Evolutionary conservation across 2,329 filamentous ascomycete genomes (phyloP).

Genomic region (Aureobasidium uvarum): DNA sequence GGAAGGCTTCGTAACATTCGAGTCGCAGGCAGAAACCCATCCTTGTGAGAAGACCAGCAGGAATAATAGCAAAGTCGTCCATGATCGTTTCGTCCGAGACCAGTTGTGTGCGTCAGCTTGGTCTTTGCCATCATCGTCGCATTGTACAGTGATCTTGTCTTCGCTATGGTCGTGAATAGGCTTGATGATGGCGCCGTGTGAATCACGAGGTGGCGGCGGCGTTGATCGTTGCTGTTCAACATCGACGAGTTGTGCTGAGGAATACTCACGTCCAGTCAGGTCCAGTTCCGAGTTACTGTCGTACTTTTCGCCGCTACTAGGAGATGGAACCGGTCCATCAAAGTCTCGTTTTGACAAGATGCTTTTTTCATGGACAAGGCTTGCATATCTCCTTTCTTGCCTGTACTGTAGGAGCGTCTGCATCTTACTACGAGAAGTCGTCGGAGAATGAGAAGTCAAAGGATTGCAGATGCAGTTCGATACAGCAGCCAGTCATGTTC

Average conservation of each 20-base stretch:
- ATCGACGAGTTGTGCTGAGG: background rate
- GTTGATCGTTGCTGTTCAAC: background rate
- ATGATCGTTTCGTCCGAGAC: background rate
- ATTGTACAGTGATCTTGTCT: background rate
- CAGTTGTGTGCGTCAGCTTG: slow-evolving; percentile 15
- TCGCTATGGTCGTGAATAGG: background rate
- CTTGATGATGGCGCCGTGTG: background rate
- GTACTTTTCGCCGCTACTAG: background rate
- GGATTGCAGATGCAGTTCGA: no score
- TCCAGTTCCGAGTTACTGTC: background rate
- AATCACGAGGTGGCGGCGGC: background rate
- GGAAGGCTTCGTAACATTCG: background rate
- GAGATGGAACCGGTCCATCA: background rate
- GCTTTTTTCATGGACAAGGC: background rate
- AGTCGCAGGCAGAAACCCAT: slow-evolving; percentile 10
- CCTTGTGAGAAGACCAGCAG: slow-evolving; percentile 7
- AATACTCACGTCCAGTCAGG: background rate
- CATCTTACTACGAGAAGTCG: background rate
- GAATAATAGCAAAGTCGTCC: slow-evolving; percentile 4
- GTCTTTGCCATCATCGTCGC: background rate
- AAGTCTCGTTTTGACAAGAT: background rate
- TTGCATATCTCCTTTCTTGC: background rate
- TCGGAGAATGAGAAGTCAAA: no score
- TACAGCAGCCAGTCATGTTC: background rate
- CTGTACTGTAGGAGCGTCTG: background rate